Percentiles rank a stretch among this genome's conserved stretches.
Evolutionary conservation across 2,329 filamentous ascomycete species (phyloP).

Genomic region (Botryosphaeria dothidea): DNA sequence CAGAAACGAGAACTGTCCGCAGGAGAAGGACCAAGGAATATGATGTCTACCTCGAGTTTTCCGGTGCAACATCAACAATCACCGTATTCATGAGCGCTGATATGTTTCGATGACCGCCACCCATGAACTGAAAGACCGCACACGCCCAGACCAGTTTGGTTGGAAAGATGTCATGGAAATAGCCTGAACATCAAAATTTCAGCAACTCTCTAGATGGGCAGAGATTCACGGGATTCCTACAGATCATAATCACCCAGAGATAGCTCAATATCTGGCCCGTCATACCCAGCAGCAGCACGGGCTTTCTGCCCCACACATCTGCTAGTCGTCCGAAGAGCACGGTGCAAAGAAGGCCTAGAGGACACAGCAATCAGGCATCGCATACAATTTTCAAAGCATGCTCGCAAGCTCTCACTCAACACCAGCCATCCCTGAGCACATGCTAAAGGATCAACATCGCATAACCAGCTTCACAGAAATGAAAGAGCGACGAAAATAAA

Average conservation of each 20-base stretch:
- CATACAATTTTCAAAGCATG: neutral
- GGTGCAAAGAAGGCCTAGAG: neutral
- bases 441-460: neutral
- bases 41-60: neutral
- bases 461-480: neutral
- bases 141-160: slow-evolving; percentile 9
- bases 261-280: slow-evolving; percentile 14
- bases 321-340: neutral
- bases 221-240: neutral
- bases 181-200: neutral
- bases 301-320: slow-evolving; percentile 1
- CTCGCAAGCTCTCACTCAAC: neutral
- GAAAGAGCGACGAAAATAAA: neutral
- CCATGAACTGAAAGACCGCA: slow-evolving; percentile 12
- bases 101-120: slow-evolving; percentile 10
- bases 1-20: no score
- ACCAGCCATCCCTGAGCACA: neutral
- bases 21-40: no score
- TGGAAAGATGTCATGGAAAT: slow-evolving; percentile 10
- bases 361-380: neutral
- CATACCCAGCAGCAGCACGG: slow-evolving; percentile 11
- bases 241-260: slow-evolving; percentile 14
- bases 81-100: slow-evolving; percentile 14
- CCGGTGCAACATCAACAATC: slow-evolving; percentile 15
- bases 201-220: neutral